Evolutionary conservation across 768 basidiomycete genomes (phyloP), one percentile per base, ranked within the genome.

Genomic region (Strobilomyces dryophilus): DNA sequence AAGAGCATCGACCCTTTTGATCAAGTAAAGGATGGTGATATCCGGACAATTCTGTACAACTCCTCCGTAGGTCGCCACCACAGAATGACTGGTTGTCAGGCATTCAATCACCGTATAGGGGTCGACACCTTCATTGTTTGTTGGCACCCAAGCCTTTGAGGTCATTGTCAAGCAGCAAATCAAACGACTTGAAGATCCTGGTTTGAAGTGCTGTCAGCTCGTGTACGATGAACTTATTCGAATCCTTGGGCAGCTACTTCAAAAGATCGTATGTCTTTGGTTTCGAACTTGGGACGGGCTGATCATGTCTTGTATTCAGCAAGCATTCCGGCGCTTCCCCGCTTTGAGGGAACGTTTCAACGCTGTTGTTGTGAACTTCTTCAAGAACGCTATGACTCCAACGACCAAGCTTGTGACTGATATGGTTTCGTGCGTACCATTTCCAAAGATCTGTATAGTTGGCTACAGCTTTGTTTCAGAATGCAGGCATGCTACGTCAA

Each of bases 401-500:
- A 99, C 97, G 34, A 92, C 85, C 57, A 98, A 98, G 71, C 83
- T 99, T 43, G 95, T 99, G 12, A 68, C 80, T 10, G 95, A 99
- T 61, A 82, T 99, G 76, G 94, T 98, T 47, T 71, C 90, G 88
- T 93, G 67, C 68, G 90, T 82, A 27, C 37, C 8, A 26, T 17
- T 24, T 41, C 10, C 26, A 27, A 47, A 29, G 31, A 32, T 27
- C 31, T 18, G 11, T 24, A 55, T 44, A 60, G 54, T 21, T 46
- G 32, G 14, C 43, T 29, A 45, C 1, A 8, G 29, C 17, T 36
- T 49, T 45, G 49, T 48, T 20, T 37, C 53, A 93, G 89, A 34
- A 98, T 98, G 94, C 95, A 98, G 76, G 93, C 95, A 35, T 95
- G 93, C 69, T 99, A 98, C 68, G 88, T 99, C 64, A 99, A 99